These are phyloP conservation scores for Echinochloa phyllopogon DNA, from an alignment of 176 grass and related monocot genomes.

Conservation along the genomic window DNA sequence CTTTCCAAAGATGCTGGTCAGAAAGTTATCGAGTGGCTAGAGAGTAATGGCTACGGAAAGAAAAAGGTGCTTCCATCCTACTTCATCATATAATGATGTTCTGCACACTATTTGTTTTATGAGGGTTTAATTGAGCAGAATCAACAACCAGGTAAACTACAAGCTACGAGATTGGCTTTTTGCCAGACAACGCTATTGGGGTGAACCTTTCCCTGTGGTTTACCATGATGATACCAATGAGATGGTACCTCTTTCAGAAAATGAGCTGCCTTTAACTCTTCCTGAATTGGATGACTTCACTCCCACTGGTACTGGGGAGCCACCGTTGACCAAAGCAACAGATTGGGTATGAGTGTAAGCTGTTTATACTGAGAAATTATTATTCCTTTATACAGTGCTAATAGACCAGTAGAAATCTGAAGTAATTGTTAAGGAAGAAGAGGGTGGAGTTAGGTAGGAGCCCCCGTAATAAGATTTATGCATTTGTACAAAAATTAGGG, in stretches of 20 bases:
- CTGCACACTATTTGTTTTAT: slow-evolving; percentile 14
- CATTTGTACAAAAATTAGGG: neutral
- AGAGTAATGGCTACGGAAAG: slow-evolving; percentile 74
- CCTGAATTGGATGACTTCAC: slow-evolving; percentile 97
- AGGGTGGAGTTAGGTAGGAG: neutral
- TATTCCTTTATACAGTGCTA: slow-evolving; percentile 20
- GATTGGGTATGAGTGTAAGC: slow-evolving; percentile 71
- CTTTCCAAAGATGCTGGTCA: slow-evolving; percentile 85
- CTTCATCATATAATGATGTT: slow-evolving; percentile 23
- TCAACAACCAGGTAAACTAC: slow-evolving; percentile 78
- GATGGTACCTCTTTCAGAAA: slow-evolving; percentile 75
- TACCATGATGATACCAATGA: slow-evolving; percentile 82
- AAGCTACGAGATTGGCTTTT: slow-evolving; percentile 99
- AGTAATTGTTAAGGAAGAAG: neutral
- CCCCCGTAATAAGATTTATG: neutral
- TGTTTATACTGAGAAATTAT: slow-evolving; percentile 2
- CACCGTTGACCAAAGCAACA: slow-evolving; percentile 88
- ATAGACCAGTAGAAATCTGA: neutral
- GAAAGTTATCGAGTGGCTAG: slow-evolving; percentile 81
- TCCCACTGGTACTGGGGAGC: slow-evolving; percentile 93
- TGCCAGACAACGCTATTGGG: slow-evolving; percentile 95
- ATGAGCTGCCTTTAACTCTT: slow-evolving; percentile 80
- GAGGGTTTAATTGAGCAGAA: slow-evolving; percentile 40
- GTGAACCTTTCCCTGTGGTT: slow-evolving; percentile 93
- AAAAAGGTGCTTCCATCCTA: slow-evolving; percentile 72